Evolutionary conservation across 2,329 filamentous ascomycete genomes (phyloP).

Genomic region (Cucurbitaria berberidis): DNA sequence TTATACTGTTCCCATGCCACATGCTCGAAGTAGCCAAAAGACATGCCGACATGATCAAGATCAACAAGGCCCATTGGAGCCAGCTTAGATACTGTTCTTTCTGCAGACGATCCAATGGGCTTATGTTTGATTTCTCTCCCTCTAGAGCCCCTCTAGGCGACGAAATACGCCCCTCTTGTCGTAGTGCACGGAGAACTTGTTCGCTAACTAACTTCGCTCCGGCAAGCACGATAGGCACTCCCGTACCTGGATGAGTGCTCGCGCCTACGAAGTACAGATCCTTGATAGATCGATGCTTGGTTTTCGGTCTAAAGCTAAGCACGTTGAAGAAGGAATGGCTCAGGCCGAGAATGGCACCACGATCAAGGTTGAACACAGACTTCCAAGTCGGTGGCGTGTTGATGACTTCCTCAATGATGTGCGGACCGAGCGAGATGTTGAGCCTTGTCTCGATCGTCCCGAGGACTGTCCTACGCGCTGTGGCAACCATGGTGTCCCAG

Average conservation of each 20-base stretch:
- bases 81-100: conserved; percentile 16
- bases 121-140: conserved; percentile 1
- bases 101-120: conserved; percentile 26
- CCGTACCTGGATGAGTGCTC: conserved; percentile 76
- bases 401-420: conserved; percentile 66
- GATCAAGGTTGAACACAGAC: conserved; percentile 73
- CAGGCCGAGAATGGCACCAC: conserved; percentile 74
- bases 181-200: conserved; percentile 55
- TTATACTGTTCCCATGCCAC: conserved; percentile 1
- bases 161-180: conserved; percentile 39
- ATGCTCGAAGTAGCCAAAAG: background rate
- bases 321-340: conserved; percentile 78
- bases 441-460: conserved; percentile 66
- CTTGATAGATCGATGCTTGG: conserved; percentile 57
- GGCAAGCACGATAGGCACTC: conserved; percentile 74
- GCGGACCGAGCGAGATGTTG: conserved; percentile 57
- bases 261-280: conserved; percentile 75
- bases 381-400: conserved; percentile 73
- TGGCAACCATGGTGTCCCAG: conserved; percentile 66
- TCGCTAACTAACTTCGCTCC: conserved; percentile 68
- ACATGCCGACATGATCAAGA: conserved; percentile 11
- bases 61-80: conserved; percentile 24
- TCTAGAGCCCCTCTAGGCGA: conserved; percentile 39
- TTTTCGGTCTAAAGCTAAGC: conserved; percentile 68
- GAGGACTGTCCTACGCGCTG: conserved; percentile 67